Evolutionary conservation across 2,329 filamentous ascomycete species (phyloP), one percentile per base, ranked within the genome.

Genomic region (Fusarium siculi): DNA sequence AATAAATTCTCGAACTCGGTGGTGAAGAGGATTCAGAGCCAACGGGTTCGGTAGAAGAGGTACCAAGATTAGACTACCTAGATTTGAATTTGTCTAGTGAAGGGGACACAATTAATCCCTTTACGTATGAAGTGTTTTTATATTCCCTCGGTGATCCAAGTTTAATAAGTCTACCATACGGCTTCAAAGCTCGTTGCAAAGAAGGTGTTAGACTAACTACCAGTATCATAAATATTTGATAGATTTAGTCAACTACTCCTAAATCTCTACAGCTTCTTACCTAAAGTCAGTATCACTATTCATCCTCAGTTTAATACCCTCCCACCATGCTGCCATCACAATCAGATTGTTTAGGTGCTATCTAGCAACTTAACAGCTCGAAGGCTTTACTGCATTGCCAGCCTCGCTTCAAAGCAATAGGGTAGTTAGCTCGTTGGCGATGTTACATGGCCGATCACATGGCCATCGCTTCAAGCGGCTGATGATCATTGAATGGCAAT

Each of bases 401-500:
- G 15, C 21, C 10, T 7, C n/a, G 15, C 19, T 30, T 5, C 15
- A 34, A 28, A n/a, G 19, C 47, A 37, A 18, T 53, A 53, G 34
- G 23, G 32, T 52, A 50, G 30, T 30, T 30, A 12, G 50, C 34
- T 40, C 15, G 18, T 14, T 40, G 23, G 23, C 15, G 34, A 25
- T 25, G 30, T 36, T 57, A 57, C 23, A 34, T 50, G 23, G 23
- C 37, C 19, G 57, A 44, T 71, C 66, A 74, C 66, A 67, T 73
- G 70, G 52, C n/a, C 30, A 23, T 46, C 37, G 49, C 56, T 52
- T 25, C 28, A 71, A 74, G 67, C 63, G 66, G 63, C 42, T 43
- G 44, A 47, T 30, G 25, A n/a, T 8, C 25, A 30, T 47, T 30
- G 28, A 54, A 43, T 15, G 55, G 56, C 43, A 59, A 66, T 43